Evolutionary conservation across 768 basidiomycete genomes (phyloP), one percentile per base, ranked within the genome.

Genomic region (Xerocomus spinulosus): DNA sequence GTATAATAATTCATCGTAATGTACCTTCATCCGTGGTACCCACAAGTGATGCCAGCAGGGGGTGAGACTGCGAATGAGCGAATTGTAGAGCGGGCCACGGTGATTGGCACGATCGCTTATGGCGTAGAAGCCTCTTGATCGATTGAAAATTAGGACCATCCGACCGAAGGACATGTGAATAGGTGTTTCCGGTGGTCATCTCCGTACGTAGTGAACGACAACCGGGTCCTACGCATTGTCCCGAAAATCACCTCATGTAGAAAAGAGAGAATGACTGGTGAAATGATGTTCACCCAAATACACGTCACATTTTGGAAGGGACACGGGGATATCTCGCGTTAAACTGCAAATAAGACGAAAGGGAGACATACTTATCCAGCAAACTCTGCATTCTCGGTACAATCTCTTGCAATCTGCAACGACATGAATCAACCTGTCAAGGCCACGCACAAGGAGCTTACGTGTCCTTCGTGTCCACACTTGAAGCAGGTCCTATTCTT

Each of bases 381-480:
- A 59, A 73, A 81, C 45, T 82, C 80, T 46, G 55, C 59, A 55
- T 66, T 73, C 61, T 81, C 81, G 34, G 79, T 75, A 64, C 82
- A 85, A 42, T 83, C 81, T 66, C 80, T 74, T 36, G 82, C 81
- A 60, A 85, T 81, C 81, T 85, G 50, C 26, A 41, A 42, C 12
- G 30, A 15, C 23, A 36, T 38, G 32, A 40, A 49, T 57, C 23
- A 55, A 46, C 36, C 30, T 38, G 33, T 37, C 40, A 30, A 17
- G 24, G 40, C 28, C 32, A 30, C 44, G 23, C 10, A 7, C 12
- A 26, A 33, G 40, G 36, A 23, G 73, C 87, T 67, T 63, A 92
- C 89, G 73, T 92, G 89, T 54, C 90, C 90, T 66, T 88, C 86
- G 65, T 83, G 81, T 62, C 87, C 84, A 60, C 91, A 92, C 61